Conservation (phyloP, 148 eudicot genomes). For the Diospyros lotus region DNA sequence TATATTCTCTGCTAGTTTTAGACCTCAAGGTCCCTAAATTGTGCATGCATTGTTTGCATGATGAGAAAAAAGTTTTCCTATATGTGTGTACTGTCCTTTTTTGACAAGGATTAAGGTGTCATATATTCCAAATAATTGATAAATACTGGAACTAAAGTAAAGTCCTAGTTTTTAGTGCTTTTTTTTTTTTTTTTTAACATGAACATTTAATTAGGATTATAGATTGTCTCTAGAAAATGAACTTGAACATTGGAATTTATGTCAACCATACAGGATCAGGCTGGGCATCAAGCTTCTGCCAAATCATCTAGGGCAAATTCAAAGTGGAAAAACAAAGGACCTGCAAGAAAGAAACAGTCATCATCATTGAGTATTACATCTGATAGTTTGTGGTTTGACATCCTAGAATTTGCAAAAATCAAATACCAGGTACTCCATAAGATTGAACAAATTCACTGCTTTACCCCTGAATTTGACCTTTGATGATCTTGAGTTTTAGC, state of each 20-base stretch:
- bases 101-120: background rate
- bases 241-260: background rate
- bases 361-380: slow-evolving; percentile 44
- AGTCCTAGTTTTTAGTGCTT: background rate
- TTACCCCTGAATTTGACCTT: background rate
- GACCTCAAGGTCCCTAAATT: background rate
- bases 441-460: background rate
- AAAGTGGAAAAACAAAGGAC: slow-evolving; percentile 43
- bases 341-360: slow-evolving; percentile 36
- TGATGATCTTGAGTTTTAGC: slow-evolving; percentile 8
- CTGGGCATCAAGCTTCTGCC: slow-evolving; percentile 35
- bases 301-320: slow-evolving; percentile 53
- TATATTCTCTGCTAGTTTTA: background rate
- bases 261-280: slow-evolving; percentile 42
- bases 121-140: background rate
- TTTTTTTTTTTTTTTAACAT: background rate
- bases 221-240: background rate
- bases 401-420: slow-evolving; percentile 67
- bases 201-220: background rate
- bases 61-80: background rate
- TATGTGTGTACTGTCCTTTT: background rate
- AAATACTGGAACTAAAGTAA: background rate
- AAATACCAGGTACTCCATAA: slow-evolving; percentile 75
- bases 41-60: background rate
- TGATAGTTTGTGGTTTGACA: slow-evolving; percentile 83